phyloP scores from a whole-genome alignment of 441 rosid species.

The Euphorbia celastroides region DNA sequence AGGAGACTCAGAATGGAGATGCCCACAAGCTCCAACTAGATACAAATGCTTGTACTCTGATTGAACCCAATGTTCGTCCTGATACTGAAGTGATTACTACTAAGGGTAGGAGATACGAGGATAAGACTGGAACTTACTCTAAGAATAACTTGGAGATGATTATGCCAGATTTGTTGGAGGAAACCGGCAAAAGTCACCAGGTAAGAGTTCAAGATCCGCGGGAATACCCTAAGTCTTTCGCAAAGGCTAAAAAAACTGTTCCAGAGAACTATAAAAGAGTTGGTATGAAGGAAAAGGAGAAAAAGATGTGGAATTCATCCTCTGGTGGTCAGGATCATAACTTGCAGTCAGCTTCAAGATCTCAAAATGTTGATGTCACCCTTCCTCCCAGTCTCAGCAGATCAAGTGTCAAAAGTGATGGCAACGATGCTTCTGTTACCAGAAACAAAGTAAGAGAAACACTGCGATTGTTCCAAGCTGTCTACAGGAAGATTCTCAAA shows the following conservation, averaged over 20 bases:
- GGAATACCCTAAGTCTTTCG: constrained; percentile 20
- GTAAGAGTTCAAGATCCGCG: constrained; percentile 16
- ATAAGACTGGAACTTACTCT: constrained; percentile 14
- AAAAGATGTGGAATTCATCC: background rate
- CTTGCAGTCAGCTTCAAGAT: constrained; percentile 18
- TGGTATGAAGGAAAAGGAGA: constrained; percentile 13
- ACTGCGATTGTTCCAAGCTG: constrained; percentile 59
- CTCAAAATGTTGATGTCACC: constrained; percentile 24
- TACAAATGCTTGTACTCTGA: constrained; percentile 3
- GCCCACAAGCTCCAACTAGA: constrained; percentile 12
- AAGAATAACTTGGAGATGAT: constrained; percentile 11
- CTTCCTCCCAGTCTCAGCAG: constrained; percentile 40
- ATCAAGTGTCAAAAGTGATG: constrained; percentile 19
- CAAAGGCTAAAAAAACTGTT: constrained; percentile 16
- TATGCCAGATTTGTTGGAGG: constrained; percentile 5
- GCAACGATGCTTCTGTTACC: constrained; percentile 21
- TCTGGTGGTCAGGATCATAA: constrained; percentile 6
- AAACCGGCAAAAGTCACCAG: constrained; percentile 5
- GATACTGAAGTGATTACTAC: constrained; percentile 6
- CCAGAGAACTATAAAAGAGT: constrained; percentile 26
- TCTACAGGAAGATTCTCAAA: constrained; percentile 60
- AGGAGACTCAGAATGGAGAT: constrained; percentile 16
- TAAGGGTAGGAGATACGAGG: constrained; percentile 13
- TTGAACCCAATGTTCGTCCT: constrained; percentile 9
- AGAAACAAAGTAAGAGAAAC: constrained; percentile 69